These are phyloP conservation scores for Penicillium vulpinum DNA, from an alignment of 2,329 filamentous ascomycete species.

Conservation along the genomic window DNA sequence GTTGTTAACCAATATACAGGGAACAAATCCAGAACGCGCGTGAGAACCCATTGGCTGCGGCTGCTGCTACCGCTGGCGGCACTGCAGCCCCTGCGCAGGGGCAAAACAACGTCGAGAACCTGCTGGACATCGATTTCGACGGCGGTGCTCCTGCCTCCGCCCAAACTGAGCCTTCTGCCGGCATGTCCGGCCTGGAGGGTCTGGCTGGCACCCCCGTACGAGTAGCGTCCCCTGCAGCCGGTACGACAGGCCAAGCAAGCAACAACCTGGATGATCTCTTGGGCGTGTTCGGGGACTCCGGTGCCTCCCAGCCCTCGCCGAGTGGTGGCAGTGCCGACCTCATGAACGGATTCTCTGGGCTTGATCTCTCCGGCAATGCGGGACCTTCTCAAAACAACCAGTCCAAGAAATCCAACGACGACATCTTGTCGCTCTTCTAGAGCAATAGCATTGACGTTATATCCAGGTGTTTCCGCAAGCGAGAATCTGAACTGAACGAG, in stretches of 20 bases:
- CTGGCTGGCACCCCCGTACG: conserved; percentile 59
- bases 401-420: conserved; percentile 55
- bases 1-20: conserved; percentile 37
- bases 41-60: conserved; percentile 91
- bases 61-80: conserved; percentile 62
- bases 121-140: conserved; percentile 95
- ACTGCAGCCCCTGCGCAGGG: conserved; percentile 52
- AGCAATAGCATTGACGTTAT: conserved; percentile 12
- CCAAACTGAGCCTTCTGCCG: conserved; percentile 62
- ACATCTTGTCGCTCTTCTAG: conserved; percentile 58
- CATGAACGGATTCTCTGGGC: conserved; percentile 77
- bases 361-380: conserved; percentile 66
- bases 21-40: conserved; percentile 89
- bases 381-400: conserved; percentile 27
- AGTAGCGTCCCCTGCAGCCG: conserved; percentile 46
- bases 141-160: conserved; percentile 87
- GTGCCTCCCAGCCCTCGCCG: conserved; percentile 36
- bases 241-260: conserved; percentile 34
- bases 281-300: conserved; percentile 62
- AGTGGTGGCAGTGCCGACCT: conserved; percentile 54
- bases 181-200: conserved; percentile 64
- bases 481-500: conserved; percentile 25
- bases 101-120: conserved; percentile 85
- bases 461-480: conserved; percentile 26
- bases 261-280: conserved; percentile 80